Conservation (phyloP, 2,329 filamentous ascomycete genomes). For the Colletotrichum abscissum region DNA sequence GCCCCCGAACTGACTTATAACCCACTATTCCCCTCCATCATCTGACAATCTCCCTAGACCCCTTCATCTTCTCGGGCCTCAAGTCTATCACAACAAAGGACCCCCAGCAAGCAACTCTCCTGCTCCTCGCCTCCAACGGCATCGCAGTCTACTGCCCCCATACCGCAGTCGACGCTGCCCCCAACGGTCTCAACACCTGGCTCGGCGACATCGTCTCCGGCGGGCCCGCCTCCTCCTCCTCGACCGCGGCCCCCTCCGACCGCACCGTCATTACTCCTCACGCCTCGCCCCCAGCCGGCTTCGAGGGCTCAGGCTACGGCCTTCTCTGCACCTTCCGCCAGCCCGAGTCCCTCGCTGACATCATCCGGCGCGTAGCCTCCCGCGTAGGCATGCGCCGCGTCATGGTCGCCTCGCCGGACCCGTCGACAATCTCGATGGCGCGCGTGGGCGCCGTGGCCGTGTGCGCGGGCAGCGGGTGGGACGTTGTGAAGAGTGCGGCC, state of each 20-base stretch:
- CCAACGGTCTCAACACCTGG: conserved; percentile 91
- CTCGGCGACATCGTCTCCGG: conserved; percentile 86
- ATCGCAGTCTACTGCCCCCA: conserved; percentile 97
- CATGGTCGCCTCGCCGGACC: conserved; percentile 53
- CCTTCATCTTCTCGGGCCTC: conserved; percentile 93
- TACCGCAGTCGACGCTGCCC: conserved; percentile 90
- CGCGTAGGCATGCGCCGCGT: conserved; percentile 72
- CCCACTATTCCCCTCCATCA: not conserved
- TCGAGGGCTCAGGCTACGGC: conserved; percentile 65
- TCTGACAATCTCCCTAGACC: conserved; percentile 67
- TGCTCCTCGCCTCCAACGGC: conserved; percentile 84
- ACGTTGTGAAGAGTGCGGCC: conserved; percentile 75
- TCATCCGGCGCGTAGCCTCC: conserved; percentile 68
- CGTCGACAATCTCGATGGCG: conserved; percentile 35
- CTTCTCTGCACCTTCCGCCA: conserved; percentile 56
- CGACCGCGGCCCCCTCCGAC: conserved; percentile 43
- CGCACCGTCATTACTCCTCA: conserved; percentile 60
- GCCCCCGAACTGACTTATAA: too few species aligned
- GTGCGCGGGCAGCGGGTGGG: conserved; percentile 88
- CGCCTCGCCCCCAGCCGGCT: conserved; percentile 50
- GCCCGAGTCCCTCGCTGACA: conserved; percentile 52
- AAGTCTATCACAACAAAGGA: conserved; percentile 89
- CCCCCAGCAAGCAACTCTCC: conserved; percentile 86
- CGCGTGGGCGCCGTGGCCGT: conserved; percentile 79
- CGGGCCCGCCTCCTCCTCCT: conserved; percentile 35